Evolutionary conservation across 1,139 yeast genomes (phyloP), one percentile per base, ranked within the genome.

Genomic region (Taiozyma sp.): DNA sequence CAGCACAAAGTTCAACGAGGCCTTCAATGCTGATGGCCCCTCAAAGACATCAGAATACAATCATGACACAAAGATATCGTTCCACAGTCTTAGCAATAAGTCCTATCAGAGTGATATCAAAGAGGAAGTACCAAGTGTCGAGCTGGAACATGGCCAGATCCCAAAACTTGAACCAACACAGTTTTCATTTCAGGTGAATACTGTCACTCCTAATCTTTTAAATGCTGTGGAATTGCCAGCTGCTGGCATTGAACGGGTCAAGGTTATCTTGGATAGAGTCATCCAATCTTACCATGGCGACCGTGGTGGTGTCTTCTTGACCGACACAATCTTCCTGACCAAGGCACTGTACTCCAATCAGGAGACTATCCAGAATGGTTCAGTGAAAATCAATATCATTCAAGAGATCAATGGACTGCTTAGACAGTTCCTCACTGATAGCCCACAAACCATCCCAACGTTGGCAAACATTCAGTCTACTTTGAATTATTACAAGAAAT

Each of bases 341-440:
- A 47, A 45, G n/a, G 29, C 44, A 4, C 47, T 56, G 2, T 55
- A 50, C 32, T 38, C 45, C 10, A 50, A 34, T n/a, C 39, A 43
- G n/a, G 52, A 48, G 19, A 49, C 51, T 2, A 45, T 56, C 0
- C 30, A 23, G 4, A 52, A 55, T 42, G 58, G 58, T 1, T 47
- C 52, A 2, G 58, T 55, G 8, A 57, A 57, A 22, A 51, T 52
- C 24, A 57, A 48, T 27, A 52, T 57, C 13, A 54, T 57, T 4
- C 56, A 52, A 28, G 59, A 55, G 32, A 47, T 54, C 6, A 54
- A 48, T n/a, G 50, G 45, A 12, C 48, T 51, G 1, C 9, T 56
- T 22, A 38, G 45, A 28, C 50, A 43, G 22, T 52, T 56, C 9
- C 16, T 53, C 3, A 45, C 50, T n/a, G 47, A 47, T 10, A 19